Evolutionary conservation across 208 protist genomes (phyloP), one percentile per base, ranked within the genome.

Genomic region (Porcisia hertigi): DNA sequence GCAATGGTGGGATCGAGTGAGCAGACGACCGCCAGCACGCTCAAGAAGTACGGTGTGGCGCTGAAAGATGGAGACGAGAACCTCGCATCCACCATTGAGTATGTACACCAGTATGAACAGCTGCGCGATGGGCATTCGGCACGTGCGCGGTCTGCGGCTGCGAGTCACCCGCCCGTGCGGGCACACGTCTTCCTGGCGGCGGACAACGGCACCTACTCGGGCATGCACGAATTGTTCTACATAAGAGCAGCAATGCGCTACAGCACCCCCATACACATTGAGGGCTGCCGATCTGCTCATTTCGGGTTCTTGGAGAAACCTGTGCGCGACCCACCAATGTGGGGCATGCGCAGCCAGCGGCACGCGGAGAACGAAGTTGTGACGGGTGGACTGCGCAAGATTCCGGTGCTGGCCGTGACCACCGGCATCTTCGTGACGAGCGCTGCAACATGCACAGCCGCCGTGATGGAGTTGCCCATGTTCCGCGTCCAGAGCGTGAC

Each of bases 171-270:
- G 18, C 80, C 75, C 14, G 79, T 87, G 18, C 63, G 41, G 6
- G 84, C 85, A 36, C 76, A 88, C 60, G 79, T 92, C n/a, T 80
- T 93, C 58, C 54, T 93, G n/a, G 81, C 79, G 25, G 86, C 84
- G 0, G 88, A 93, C 75, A 86, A 87, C 58, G 88, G 84, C 54
- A 89, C 79, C 58, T 88, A 83, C 76, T 89, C 82, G 25, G 88
- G 88, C 45, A 80, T 77, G 52, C 82, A 86, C 76, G 88, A 90
- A 72, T 66, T 93, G 3, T 76, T 77, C 66, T 91, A 83, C 62
- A 86, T 93, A 67, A 62, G 60, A 3, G 75, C 80, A 8, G 82
- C 81, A 1, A 88, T 92, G 85, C 78, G 82, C 49, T 85, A 88
- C 77, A 79, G 72, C 54, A 77, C 66, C 14, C 49, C 23, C 0